Percentiles rank a stretch among this genome's conserved stretches.
Conservation (phyloP, 768 basidiomycete genomes). For the Kondoa malvinella region DNA sequence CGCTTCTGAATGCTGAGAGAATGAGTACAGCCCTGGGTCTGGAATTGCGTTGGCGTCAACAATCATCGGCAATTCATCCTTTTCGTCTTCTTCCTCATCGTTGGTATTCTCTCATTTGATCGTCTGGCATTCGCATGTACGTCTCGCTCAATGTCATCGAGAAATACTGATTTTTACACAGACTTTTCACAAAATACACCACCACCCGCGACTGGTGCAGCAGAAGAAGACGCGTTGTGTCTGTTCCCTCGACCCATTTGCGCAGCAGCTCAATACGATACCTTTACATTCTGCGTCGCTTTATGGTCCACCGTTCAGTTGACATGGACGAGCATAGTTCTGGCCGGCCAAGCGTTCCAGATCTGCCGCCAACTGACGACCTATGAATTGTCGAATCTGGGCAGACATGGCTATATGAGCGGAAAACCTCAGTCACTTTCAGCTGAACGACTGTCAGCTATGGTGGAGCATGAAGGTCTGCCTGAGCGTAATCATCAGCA, state of each 20-base stretch:
- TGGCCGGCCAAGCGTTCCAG: slow-evolving; percentile 78
- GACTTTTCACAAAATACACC: slow-evolving; percentile 40
- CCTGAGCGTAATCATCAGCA: slow-evolving; percentile 28
- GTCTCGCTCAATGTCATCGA: slow-evolving; percentile 29
- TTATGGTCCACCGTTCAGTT: slow-evolving; percentile 83
- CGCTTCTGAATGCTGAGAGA: background rate
- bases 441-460: background rate
- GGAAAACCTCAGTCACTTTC: slow-evolving; percentile 40
- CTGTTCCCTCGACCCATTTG: slow-evolving; percentile 55
- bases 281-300: slow-evolving; percentile 67
- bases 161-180: slow-evolving; percentile 26
- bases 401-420: slow-evolving; percentile 92
- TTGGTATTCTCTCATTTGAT: slow-evolving; percentile 64
- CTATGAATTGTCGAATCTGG: slow-evolving; percentile 83
- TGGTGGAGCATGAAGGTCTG: slow-evolving; percentile 21
- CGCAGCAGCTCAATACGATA: slow-evolving; percentile 47
- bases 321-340: slow-evolving; percentile 79
- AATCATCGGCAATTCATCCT: slow-evolving; percentile 92
- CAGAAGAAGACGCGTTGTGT: slow-evolving; percentile 38
- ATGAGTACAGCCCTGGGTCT: slow-evolving; percentile 94
- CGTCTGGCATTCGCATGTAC: slow-evolving; percentile 66
- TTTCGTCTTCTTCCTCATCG: slow-evolving; percentile 72
- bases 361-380: slow-evolving; percentile 88
- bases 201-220: background rate
- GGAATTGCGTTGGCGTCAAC: slow-evolving; percentile 90